Evolutionary conservation across 2,329 filamentous ascomycete genomes (phyloP), one percentile per base, ranked within the genome.

Genomic region (Penicillium sp.): DNA sequence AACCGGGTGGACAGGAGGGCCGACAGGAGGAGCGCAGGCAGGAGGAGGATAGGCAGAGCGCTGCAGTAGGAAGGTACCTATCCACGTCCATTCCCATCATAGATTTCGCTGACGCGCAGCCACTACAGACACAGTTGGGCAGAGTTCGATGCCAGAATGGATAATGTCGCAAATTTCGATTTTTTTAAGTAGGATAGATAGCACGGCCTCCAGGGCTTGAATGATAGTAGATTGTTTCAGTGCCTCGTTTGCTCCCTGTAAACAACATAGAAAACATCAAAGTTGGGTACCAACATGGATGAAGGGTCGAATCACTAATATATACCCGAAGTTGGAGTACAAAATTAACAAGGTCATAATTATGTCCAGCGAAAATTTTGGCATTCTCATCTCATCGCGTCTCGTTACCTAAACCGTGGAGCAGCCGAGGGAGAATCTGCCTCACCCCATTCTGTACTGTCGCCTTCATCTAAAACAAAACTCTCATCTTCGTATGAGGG

Each of bases 401-500:
- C 4, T 18, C 48, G 54, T 34, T 55, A 51, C 38, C 58, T 54
- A 29, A 59, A 50, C 31, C 59, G 53, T 2, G 56, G 47, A 31
- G 53, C 40, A 46, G 56, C 48, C 48, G 55, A 58, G 18, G 67
- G 68, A 6, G 68, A 69, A 57, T 61, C 59, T 5, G 53, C 22
- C 24, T 47, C 45, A 21, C 54, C 53, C 53, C 54, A 50, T 14
- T 65, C 64, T 13, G 48, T 31, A n/a, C 40, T 43, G 36, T 56
- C 61, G 18, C 58, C 40, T 13, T 54, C 58, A 32, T 63, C 63
- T 16, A 65, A 34, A 4, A 61, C 62, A 43, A 59, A 61, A 10
- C 60, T 57, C 3, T 52, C 60, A 32, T 65, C 63, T 22, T 57
- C 59, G 13, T 68, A 57, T 31, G 67, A 55, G 1, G 64, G 63